Evolutionary conservation across 75 land plant species (phyloP).

Genomic region (Pinus tabuliformis): DNA sequence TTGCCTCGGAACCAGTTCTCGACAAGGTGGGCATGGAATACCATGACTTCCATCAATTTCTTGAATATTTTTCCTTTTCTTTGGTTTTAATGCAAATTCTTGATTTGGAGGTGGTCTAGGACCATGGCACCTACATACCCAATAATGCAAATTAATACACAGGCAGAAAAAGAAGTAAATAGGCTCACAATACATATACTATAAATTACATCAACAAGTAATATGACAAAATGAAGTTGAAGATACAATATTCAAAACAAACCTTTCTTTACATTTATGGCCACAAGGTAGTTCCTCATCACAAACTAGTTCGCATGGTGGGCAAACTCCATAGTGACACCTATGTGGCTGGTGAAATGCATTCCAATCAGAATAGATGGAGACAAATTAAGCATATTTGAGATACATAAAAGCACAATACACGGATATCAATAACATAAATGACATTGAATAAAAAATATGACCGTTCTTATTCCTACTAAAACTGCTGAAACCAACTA

Average conservation of each 20-base stretch:
- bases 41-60: conserved; percentile 42
- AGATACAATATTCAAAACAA: conserved; percentile 9
- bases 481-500: background rate
- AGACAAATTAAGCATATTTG: background rate
- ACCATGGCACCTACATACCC: conserved; percentile 77
- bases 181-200: background rate
- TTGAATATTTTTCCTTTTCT: conserved; percentile 57
- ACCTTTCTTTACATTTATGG: conserved; percentile 85
- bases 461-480: background rate
- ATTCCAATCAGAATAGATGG: background rate
- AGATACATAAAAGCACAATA: background rate
- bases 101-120: conserved; percentile 82
- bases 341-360: conserved; percentile 70
- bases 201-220: background rate
- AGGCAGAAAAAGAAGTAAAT: background rate
- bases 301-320: conserved; percentile 77
- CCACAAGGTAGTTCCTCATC: conserved; percentile 73
- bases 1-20: conserved; percentile 66
- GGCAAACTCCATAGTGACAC: conserved; percentile 99
- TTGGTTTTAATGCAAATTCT: conserved; percentile 82
- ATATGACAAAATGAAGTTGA: background rate
- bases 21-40: conserved; percentile 87
- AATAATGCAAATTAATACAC: conserved; percentile 14
- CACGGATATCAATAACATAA: background rate
- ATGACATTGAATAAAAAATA: background rate